Evolutionary conservation across 2,329 filamentous ascomycete genomes (phyloP), one percentile per base, ranked within the genome.

Genomic region (Curvularia eragrostidis): DNA sequence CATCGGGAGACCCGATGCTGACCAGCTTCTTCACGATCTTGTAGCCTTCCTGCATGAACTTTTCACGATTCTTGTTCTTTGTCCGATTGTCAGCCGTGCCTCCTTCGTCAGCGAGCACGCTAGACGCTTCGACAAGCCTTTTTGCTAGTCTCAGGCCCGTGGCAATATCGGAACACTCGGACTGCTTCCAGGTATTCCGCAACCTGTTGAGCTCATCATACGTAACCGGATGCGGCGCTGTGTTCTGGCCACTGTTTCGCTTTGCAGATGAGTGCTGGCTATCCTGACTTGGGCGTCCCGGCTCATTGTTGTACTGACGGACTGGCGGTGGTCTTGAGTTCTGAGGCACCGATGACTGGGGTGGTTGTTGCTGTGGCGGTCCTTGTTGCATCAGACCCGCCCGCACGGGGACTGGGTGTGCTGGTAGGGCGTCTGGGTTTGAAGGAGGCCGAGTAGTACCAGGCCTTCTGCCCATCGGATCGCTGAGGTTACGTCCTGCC

Each of bases 1-100:
- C 93, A 8, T 96, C 93, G 0, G 87, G 79, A 68, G 94, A 91
- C 59, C 90, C 88, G 12, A 82, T 82, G 49, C 84, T 85, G 7
- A 89, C 87, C 9, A 98, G 83, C 75, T 96, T 97, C 81, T 97
- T 97, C 42, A 98, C 81, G 23, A 93, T 87, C 77, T 97, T 98
- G 74, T 95, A 87, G 0, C 92, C 92, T 72, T 98, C 95, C 64
- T 89, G 80, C 15, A 94, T 81, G 74, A 94, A 98, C 56, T 89
- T 89, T 68, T 98, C 94, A 28, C 92, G 89, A 61, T 85, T 87
- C 72, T 85, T 88, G 61, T 81, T 81, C 34, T 81, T 83, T 1
- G 84, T 82, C 54, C 83, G 85, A 1, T 88, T 83, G 68, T 95
- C 91, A 8, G 86, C 84, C 23, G 89, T 87, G 8, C 88, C 85